phyloP scores from a whole-genome alignment of 2,329 filamentous ascomycete genomes.

The Xylariales sp. region DNA sequence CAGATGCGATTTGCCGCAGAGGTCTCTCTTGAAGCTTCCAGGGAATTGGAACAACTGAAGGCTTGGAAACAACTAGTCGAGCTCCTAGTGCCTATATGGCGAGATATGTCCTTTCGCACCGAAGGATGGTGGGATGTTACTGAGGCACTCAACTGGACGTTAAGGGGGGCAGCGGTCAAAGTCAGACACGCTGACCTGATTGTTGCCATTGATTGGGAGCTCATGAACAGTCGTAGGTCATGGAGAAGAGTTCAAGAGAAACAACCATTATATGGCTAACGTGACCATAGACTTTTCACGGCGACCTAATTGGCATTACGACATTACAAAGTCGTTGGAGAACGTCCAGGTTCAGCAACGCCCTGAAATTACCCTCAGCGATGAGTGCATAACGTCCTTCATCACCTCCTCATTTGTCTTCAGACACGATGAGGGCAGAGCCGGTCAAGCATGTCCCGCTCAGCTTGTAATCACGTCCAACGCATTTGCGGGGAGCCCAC shows the following conservation, averaged over 20 bases:
- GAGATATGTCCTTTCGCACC: conserved; percentile 47
- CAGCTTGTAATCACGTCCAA: conserved; percentile 56
- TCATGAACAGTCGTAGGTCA: conserved; percentile 54
- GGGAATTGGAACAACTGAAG: conserved; percentile 45
- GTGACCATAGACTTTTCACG: conserved; percentile 44
- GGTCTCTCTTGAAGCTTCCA: conserved; percentile 51
- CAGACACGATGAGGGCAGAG: conserved; percentile 52
- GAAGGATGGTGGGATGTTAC: conserved; percentile 57
- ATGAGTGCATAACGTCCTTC: conserved; percentile 49
- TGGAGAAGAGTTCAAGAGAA: no score
- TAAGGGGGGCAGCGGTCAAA: conserved; percentile 52
- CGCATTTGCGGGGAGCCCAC: conserved; percentile 46
- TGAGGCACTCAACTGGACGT: conserved; percentile 58
- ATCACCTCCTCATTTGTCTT: conserved; percentile 54
- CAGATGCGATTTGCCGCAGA: conserved; percentile 52
- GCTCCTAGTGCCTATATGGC: conserved; percentile 54
- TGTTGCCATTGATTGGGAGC: conserved; percentile 60
- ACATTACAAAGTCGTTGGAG: conserved; percentile 53
- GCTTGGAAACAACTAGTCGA: conserved; percentile 51
- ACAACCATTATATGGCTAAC: no score
- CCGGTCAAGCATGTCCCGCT: conserved; percentile 53
- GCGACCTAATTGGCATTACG: conserved; percentile 55
- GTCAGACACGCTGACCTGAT: conserved; percentile 51
- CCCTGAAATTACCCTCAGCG: conserved; percentile 46
- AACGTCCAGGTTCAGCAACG: conserved; percentile 39